These are phyloP conservation scores for Streptanthus diversifolius DNA, from an alignment of 345 rosid species.

Conservation along the genomic window DNA sequence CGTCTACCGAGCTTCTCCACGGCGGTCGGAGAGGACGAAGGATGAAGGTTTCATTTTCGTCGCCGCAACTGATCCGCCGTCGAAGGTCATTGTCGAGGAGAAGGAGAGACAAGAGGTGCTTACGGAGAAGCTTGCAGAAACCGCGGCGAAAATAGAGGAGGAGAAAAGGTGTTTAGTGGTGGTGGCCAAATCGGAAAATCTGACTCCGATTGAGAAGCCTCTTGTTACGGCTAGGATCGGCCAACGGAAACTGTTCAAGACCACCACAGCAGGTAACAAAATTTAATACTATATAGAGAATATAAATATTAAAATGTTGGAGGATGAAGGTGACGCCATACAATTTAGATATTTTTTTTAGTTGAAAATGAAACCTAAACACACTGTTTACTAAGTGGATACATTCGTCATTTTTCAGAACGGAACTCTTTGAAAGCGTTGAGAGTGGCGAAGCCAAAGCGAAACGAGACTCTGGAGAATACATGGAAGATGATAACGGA, in stretches of 20 bases:
- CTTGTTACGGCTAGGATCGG: constrained; percentile 35
- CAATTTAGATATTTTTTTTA: neutral
- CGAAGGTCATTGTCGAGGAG: neutral
- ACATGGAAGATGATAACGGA: constrained; percentile 82
- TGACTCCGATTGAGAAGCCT: constrained; percentile 50
- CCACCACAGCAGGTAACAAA: constrained; percentile 55
- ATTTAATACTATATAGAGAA: neutral
- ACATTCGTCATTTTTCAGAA: neutral
- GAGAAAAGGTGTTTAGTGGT: constrained; percentile 25
- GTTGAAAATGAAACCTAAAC: neutral
- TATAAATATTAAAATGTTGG: neutral
- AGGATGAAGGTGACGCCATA: neutral
- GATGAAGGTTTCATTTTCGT: neutral
- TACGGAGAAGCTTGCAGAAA: neutral
- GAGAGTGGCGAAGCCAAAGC: constrained; percentile 46
- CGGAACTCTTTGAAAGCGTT: constrained; percentile 41
- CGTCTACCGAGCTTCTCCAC: neutral
- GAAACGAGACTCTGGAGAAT: constrained; percentile 67
- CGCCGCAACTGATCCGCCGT: neutral
- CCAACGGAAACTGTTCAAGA: constrained; percentile 34
- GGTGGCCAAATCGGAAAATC: constrained; percentile 32
- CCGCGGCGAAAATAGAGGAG: neutral
- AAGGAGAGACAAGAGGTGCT: neutral
- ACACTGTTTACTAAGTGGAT: constrained; percentile 9
- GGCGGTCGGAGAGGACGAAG: neutral